These are phyloP conservation scores for Kodamaea kakaduensis DNA, from an alignment of 805 yeast species.

Conservation along the genomic window DNA sequence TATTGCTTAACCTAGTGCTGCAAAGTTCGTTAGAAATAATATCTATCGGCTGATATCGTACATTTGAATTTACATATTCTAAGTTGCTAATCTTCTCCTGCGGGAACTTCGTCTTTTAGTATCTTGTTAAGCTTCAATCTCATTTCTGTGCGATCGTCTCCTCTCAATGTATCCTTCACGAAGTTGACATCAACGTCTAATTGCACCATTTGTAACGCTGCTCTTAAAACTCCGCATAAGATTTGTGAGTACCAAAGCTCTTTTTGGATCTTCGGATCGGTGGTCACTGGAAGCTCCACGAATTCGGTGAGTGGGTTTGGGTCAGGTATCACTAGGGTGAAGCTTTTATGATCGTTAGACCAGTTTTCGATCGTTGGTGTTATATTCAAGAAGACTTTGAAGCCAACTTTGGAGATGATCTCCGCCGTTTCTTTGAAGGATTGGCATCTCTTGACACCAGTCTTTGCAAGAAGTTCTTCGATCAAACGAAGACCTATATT, in stretches of 20 bases:
- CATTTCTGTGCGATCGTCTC: constrained; percentile 78
- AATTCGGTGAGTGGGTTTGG: constrained; percentile 87
- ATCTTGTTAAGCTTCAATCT: constrained; percentile 66
- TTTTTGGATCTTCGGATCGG: constrained; percentile 61
- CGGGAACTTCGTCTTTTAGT: constrained; percentile 91
- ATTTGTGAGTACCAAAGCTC: constrained; percentile 93
- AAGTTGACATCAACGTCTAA: constrained; percentile 81
- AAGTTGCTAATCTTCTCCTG: constrained; percentile 84
- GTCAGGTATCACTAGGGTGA: constrained; percentile 68
- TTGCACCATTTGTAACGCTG: constrained; percentile 94
- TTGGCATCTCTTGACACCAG: constrained; percentile 80
- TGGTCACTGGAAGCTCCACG: constrained; percentile 76
- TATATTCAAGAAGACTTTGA: constrained; percentile 82
- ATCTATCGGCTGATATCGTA: too few species aligned
- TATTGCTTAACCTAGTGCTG: too few species aligned
- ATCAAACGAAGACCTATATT: constrained; percentile 87
- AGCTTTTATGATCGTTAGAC: constrained; percentile 71
- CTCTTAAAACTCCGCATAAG: constrained; percentile 83
- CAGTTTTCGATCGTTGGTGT: constrained; percentile 73
- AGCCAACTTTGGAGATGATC: constrained; percentile 78
- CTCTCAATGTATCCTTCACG: constrained; percentile 75
- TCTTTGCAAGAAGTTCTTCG: constrained; percentile 87
- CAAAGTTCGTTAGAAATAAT: too few species aligned
- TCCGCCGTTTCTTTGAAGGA: constrained; percentile 85
- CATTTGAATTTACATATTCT: too few species aligned